These are phyloP conservation scores for Barbatosphaeria neglecta DNA, from an alignment of 495 filamentous ascomycete species.

Conservation along the genomic window DNA sequence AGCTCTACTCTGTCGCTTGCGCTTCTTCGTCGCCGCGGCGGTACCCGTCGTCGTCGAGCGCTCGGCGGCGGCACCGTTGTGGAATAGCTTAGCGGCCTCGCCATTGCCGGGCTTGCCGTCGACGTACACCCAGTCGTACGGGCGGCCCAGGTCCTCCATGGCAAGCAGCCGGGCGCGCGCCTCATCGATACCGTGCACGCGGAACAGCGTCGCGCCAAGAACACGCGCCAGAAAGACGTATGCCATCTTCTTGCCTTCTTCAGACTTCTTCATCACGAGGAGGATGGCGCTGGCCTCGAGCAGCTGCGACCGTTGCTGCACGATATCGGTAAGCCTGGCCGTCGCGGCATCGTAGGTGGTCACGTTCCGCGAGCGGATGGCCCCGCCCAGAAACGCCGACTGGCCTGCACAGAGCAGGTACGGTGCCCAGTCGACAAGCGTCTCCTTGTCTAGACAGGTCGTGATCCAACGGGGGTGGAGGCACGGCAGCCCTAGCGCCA, in stretches of 20 bases:
- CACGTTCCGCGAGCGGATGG: constrained; percentile 63
- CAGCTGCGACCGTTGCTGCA: constrained; percentile 47
- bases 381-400: constrained; percentile 62
- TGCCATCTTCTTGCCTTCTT: constrained; percentile 44
- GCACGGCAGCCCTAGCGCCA: constrained; percentile 81
- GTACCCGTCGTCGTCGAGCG: no score
- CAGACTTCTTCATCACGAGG: constrained; percentile 57
- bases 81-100: constrained; percentile 11
- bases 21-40: constrained; percentile 19
- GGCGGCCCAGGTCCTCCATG: constrained; percentile 30
- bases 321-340: constrained; percentile 42
- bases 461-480: constrained; percentile 70
- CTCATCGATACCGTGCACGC: constrained; percentile 52
- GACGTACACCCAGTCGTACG: constrained; percentile 74
- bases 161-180: constrained; percentile 45
- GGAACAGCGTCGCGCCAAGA: constrained; percentile 58
- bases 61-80: constrained; percentile 5
- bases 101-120: constrained; percentile 34
- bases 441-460: constrained; percentile 50
- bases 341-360: constrained; percentile 43
- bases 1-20: constrained; percentile 36
- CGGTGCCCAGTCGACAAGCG: constrained; percentile 58
- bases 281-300: constrained; percentile 59
- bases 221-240: constrained; percentile 66
- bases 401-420: constrained; percentile 84